Percentiles rank a stretch among this genome's conserved stretches.
These are phyloP conservation scores for Corymbia maculata DNA, from an alignment of 345 rosid genomes.

Conservation along the genomic window DNA sequence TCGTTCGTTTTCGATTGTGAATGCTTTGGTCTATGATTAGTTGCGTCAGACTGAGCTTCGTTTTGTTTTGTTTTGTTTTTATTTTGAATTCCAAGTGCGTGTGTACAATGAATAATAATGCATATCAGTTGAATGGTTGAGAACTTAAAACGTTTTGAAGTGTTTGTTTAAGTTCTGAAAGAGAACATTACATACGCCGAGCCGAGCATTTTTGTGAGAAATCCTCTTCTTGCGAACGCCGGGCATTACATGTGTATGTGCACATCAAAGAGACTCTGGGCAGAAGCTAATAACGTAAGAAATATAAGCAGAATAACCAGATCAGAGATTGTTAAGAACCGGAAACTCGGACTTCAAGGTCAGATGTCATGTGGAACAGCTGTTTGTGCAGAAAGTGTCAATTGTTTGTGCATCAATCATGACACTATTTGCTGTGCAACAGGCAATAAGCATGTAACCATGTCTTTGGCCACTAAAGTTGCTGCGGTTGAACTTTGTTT, in stretches of 20 bases:
- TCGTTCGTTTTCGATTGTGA: not conserved
- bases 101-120: too few relatives aligned
- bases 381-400: not conserved
- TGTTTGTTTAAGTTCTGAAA: too few relatives aligned
- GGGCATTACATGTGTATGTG: not conserved
- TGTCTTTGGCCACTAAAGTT: not conserved
- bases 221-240: not conserved
- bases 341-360: not conserved
- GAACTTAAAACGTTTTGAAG: too few relatives aligned
- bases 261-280: not conserved
- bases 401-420: not conserved
- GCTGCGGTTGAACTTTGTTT: not conserved
- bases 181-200: too few relatives aligned
- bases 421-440: not conserved
- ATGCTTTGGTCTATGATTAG: not conserved
- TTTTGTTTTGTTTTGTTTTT: not conserved
- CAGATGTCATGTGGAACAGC: not conserved
- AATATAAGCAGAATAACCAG: not conserved
- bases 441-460: not conserved
- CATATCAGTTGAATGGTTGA: not conserved
- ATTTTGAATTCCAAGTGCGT: not conserved
- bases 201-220: too few relatives aligned
- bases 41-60: not conserved
- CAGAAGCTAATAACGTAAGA: not conserved
- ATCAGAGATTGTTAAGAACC: not conserved